Base-by-base conservation (phyloP, 441 rosid species). In the Sinapis alba region DNA sequence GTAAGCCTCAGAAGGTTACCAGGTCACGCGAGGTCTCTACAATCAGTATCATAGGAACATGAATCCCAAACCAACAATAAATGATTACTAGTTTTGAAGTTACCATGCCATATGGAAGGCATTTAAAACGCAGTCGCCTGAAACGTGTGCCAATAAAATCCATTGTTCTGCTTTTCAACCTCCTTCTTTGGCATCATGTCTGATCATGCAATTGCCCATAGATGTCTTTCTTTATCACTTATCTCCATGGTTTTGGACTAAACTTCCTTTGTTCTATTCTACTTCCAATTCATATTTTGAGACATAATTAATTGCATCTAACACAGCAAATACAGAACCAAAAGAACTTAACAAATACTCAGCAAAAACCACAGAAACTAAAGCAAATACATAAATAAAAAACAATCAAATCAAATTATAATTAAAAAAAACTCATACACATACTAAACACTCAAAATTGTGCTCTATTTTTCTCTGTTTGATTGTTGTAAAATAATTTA, bases 21-120 rank as follows among this genome's bases (percentile, higher is more conserved):
- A 36, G 60, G 51, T 47, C 75, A 65, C 36, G 50, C 60, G 51
- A 56, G 66, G 58, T 38, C 34, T 71, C 80, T 26, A 43, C 65
- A 68, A 47, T 60, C 57, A 38, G 19, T 77, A 77, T 63, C 69
- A 79, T 60, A 53, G 73, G 71, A 76, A 77, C 79, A 57, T 82
- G 58, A 62, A 23, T 21, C 67, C 13, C 45, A 62, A 21, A 15
- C 16, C 16, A 69, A 8, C 72, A 62, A 34, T 3, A 50, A 7
- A 53, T 41, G 27, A 28, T 28, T 28, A 16, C 24, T 20, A 6
- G 6, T 13, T 68, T 45, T n/a, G 53, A 3, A 28, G 61, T 51
- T 50, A 28, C 56, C 61, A 27, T 47, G 60, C 45, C 61, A 67
- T 1, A 11, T 28, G 32, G 58, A 65, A 12, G 60, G 51, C 62